Conservation (phyloP, 345 rosid species). For the Heritiera fomes region DNA sequence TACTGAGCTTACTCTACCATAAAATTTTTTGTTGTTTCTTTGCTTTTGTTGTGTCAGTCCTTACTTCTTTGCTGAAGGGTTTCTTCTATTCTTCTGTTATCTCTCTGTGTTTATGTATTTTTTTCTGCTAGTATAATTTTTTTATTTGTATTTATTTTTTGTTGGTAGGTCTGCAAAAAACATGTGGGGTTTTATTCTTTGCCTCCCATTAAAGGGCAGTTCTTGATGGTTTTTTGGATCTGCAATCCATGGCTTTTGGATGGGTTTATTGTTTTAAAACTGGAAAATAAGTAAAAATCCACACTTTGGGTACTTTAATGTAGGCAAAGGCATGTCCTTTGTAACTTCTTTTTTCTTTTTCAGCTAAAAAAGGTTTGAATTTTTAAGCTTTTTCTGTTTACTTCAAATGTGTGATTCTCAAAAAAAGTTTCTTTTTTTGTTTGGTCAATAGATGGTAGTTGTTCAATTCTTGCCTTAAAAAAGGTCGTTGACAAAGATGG, state of each 20-base stretch:
- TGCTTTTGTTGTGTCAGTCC: conserved; percentile 18
- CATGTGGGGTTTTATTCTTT: conserved; percentile 34
- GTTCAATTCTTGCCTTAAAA: conserved; percentile 2
- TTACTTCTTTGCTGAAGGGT: conserved; percentile 25
- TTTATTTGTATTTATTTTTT: background rate
- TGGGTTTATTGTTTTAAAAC: conserved; percentile 15
- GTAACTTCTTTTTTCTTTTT: conserved; percentile 21
- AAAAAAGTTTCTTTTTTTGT: conserved; percentile 24
- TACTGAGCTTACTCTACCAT: conserved; percentile 18
- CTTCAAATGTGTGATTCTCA: conserved; percentile 28
- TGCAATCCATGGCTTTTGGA: conserved; percentile 31
- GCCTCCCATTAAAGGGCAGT: conserved; percentile 20
- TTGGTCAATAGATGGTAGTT: conserved; percentile 33
- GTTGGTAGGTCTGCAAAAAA: conserved; percentile 14
- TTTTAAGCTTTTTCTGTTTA: conserved; percentile 8
- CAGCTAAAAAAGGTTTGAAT: conserved; percentile 19
- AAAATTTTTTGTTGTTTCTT: background rate
- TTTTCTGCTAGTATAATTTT: background rate
- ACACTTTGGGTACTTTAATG: conserved; percentile 14
- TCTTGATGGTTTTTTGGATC: conserved; percentile 44
- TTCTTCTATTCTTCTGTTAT: background rate
- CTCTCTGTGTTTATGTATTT: background rate
- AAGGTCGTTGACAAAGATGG: conserved; percentile 49
- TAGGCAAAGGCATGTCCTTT: background rate
- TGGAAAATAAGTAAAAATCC: background rate